Conservation (phyloP, 169 alveolate species). For the Pseudocohnilembus persalinus region DNA sequence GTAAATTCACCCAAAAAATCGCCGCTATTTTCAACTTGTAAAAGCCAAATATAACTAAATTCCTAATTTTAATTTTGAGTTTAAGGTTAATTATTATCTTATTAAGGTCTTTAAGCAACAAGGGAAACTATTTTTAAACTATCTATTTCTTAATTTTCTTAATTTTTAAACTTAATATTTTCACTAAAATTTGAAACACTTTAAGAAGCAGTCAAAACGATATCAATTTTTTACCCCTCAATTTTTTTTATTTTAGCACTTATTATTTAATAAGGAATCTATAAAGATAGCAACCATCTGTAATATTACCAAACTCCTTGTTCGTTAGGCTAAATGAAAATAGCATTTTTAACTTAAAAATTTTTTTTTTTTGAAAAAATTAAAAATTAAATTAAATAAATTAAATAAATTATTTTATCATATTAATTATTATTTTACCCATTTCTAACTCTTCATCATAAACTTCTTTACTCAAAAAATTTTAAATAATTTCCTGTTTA, state of each 20-base stretch:
- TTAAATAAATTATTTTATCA: too few relatives aligned
- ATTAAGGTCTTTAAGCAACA: too few relatives aligned
- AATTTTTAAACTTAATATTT: too few relatives aligned
- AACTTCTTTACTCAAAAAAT: background rate
- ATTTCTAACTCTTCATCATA: conserved; percentile 29
- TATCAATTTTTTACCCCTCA: background rate
- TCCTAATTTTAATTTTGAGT: background rate
- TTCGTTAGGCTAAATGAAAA: conserved; percentile 46
- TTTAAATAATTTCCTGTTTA: too few relatives aligned
- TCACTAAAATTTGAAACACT: background rate
- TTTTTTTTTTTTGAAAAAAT: too few relatives aligned
- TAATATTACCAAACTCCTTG: conserved; percentile 44
- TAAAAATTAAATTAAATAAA: too few relatives aligned
- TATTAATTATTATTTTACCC: background rate
- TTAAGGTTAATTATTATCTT: too few relatives aligned
- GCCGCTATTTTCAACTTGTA: background rate
- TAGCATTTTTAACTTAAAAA: conserved; percentile 34
- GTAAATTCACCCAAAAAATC: background rate
- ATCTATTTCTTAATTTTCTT: too few relatives aligned
- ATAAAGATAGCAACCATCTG: conserved; percentile 36
- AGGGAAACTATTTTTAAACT: too few relatives aligned
- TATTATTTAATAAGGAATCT: conserved; percentile 3
- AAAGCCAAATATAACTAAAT: background rate
- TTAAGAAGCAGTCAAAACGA: background rate
- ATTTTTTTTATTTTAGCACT: background rate